A percentile compares a stretch with the other conserved stretches of the same genome.
Evolutionary conservation across 129 eudicot species (phyloP).

Genomic region (Flaveria bidentis): DNA sequence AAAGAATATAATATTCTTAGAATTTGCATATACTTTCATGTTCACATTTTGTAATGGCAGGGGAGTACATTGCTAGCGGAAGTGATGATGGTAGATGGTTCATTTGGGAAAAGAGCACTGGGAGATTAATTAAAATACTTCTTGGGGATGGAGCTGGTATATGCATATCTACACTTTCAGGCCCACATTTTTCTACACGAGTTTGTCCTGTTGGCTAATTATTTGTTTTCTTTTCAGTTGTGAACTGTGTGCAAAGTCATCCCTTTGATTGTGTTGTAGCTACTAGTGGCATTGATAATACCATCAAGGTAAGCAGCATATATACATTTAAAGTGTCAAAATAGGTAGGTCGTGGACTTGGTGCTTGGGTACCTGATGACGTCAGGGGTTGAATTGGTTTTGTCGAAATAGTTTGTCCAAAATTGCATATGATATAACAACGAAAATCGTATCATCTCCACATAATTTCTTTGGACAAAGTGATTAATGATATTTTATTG

Average conservation of each 20-base stretch:
- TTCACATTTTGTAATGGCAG: slow-evolving; percentile 44
- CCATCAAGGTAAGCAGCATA: slow-evolving; percentile 67
- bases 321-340: background rate
- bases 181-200: background rate
- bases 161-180: background rate
- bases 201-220: slow-evolving; percentile 18
- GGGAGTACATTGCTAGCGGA: slow-evolving; percentile 91
- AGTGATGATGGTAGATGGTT: slow-evolving; percentile 99
- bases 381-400: background rate
- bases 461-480: background rate
- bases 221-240: slow-evolving; percentile 54
- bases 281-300: slow-evolving; percentile 95
- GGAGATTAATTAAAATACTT: slow-evolving; percentile 80
- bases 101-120: slow-evolving; percentile 96
- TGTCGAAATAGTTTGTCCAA: background rate
- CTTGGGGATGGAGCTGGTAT: slow-evolving; percentile 91
- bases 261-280: slow-evolving; percentile 84
- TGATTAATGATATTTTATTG: slow-evolving; percentile 3
- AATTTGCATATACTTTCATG: slow-evolving; percentile 11
- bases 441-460: background rate
- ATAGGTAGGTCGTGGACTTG: background rate
- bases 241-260: slow-evolving; percentile 95
- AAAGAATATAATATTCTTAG: background rate
- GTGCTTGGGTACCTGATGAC: background rate
- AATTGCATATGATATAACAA: background rate